A percentile compares a stretch with the other conserved stretches of the same genome.
phyloP scores from a whole-genome alignment of 306 rosid species.

The Malus asiatica region DNA sequence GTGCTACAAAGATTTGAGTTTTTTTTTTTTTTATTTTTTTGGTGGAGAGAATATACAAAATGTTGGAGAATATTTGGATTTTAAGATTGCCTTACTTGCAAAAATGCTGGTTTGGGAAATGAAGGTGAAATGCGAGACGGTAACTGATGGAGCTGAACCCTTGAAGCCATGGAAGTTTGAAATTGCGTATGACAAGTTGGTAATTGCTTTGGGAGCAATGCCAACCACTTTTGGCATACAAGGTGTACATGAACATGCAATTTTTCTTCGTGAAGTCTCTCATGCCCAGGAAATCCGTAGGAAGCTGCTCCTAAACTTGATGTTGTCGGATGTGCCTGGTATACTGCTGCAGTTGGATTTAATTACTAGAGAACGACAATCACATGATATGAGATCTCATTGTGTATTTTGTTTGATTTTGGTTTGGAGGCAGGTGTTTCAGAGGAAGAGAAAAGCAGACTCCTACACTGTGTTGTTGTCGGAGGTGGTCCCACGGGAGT shows the following conservation, averaged over 20 bases:
- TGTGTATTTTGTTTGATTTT: conserved; percentile 12
- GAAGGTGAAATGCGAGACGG: conserved; percentile 86
- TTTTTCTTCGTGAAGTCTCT: conserved; percentile 87
- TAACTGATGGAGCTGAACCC: conserved; percentile 44
- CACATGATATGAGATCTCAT: conserved; percentile 1
- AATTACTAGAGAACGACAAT: not conserved
- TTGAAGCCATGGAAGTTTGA: conserved; percentile 80
- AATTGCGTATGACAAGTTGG: conserved; percentile 74
- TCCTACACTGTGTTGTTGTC: conserved; percentile 89
- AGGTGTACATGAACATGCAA: conserved; percentile 78
- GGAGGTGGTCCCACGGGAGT: conserved; percentile 99
- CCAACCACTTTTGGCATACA: conserved; percentile 84
- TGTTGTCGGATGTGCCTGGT: conserved; percentile 94
- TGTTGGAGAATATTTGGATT: not conserved
- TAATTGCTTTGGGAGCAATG: conserved; percentile 78
- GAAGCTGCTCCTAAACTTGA: conserved; percentile 79
- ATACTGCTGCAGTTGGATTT: conserved; percentile 3
- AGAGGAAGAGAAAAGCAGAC: conserved; percentile 69
- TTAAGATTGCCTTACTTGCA: conserved; percentile 9
- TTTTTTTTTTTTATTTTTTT: too few species aligned
- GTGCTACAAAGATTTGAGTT: not conserved
- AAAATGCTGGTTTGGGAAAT: conserved; percentile 23
- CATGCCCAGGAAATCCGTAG: conserved; percentile 98
- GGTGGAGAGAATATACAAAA: not conserved
- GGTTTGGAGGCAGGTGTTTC: conserved; percentile 52